Evolutionary conservation across 768 basidiomycete genomes (phyloP).

Genomic region (Imleria badia): DNA sequence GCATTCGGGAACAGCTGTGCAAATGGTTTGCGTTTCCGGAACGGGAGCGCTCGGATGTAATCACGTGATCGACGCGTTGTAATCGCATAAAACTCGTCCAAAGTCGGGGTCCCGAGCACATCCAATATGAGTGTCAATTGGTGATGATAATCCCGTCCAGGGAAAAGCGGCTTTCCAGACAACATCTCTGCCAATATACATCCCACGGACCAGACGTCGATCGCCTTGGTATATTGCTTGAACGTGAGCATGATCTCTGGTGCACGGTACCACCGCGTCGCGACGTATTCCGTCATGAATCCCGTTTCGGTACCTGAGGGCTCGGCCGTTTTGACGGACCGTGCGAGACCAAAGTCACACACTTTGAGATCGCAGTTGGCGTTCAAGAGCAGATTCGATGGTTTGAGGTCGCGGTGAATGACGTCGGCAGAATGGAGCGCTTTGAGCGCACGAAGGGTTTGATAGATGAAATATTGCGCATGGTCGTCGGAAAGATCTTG

Average conservation of each 20-base stretch:
- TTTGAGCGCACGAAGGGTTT: conserved; percentile 93
- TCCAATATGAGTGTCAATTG: conserved; percentile 95
- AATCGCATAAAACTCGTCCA: conserved; percentile 98
- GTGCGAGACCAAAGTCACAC: conserved; percentile 91
- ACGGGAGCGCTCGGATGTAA: conserved; percentile 92
- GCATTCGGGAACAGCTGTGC: conserved; percentile 88
- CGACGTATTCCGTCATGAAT: conserved; percentile 98
- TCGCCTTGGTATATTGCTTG: conserved; percentile 98
- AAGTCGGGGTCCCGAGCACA: conserved; percentile 92
- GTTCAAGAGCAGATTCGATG: conserved; percentile 95
- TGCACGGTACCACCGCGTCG: conserved; percentile 97
- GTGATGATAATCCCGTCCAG: conserved; percentile 95
- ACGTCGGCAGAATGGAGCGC: conserved; percentile 96
- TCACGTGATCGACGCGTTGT: conserved; percentile 89
- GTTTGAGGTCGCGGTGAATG: conserved; percentile 95
- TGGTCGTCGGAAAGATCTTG: conserved; percentile 96
- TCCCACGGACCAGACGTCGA: conserved; percentile 86
- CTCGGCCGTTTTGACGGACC: conserved; percentile 85
- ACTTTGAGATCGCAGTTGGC: conserved; percentile 97
- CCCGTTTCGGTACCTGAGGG: conserved; percentile 81
- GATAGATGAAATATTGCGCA: conserved; percentile 91
- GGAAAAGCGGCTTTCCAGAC: conserved; percentile 95
- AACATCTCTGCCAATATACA: conserved; percentile 96
- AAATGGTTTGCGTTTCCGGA: conserved; percentile 85
- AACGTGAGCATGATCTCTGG: conserved; percentile 99